Base-by-base conservation (phyloP, 495 filamentous ascomycete genomes). In the Neurospora cerealis region DNA sequence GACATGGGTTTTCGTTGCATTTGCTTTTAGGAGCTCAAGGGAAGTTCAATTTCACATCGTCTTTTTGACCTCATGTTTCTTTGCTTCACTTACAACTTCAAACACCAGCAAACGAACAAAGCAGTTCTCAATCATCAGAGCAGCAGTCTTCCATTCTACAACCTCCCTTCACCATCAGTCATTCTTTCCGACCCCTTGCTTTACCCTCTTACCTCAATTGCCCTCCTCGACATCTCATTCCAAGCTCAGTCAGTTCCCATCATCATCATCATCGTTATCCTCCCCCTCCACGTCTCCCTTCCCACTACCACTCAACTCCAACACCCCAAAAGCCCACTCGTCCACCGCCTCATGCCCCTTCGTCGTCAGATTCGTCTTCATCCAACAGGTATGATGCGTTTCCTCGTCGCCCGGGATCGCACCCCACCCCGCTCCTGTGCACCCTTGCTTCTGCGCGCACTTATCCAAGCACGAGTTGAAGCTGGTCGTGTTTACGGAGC, bases 321-420 rank as follows among this genome's bases (percentile, higher is more conserved):
- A 46, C 34, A 75, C 28, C 6, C 75, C 77, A 80, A 82, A 88
- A 81, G 87, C 74, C 88, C 85, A 73, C 71, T 72, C 17, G 69
- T 79, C 72, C 85, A 85, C 78, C 82, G 81, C 71, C 80, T 83
- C 75, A 86, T 86, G 77, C 85, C 82, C 44, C 40, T 74, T 73
- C 3, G 85, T 89, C 32, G 54, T 70, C 84, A 89, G 77, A 85
- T 83, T 79, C 83, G 83, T 83, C 87, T 91, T 82, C 87, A 89
- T 60, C 81, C 81, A 86, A 82, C 82, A 83, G 73, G 80, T 81
- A 74, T 81, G 79, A 44, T 71, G 21, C 7, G 48, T 38, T 28
- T 73, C 71, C 66, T 80, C 86, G 66, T 78, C 79, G 71, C 79
- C 80, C n/a, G 46, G 1, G 24, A 78, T 75, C 21, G 76, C 74